Evolutionary conservation across 306 rosid species (phyloP).

Genomic region (Vigna reflexopilosa): DNA sequence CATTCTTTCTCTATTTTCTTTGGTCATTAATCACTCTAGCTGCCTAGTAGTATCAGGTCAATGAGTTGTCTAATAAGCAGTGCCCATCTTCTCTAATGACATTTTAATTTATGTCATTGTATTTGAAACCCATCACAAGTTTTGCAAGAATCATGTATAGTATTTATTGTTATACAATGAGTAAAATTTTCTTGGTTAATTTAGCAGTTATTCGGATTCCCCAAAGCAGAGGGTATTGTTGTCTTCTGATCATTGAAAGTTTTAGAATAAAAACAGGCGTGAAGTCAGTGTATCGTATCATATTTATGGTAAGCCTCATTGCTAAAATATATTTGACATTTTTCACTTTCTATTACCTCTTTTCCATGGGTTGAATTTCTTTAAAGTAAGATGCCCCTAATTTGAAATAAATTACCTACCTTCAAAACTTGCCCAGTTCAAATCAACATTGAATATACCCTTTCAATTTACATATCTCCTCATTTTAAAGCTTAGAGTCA

Average conservation of each 20-base stretch:
- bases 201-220: neutral
- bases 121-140: neutral
- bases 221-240: slow-evolving; percentile 9
- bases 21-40: too few species aligned
- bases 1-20: too few species aligned
- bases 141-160: neutral
- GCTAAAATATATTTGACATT: neutral
- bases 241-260: neutral
- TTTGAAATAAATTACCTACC: neutral
- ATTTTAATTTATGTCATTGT: too few species aligned
- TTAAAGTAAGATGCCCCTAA: neutral
- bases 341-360: neutral
- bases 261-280: neutral
- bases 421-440: neutral
- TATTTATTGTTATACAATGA: neutral
- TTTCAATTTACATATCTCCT: neutral
- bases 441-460: neutral
- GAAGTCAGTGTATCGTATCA: neutral
- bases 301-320: neutral
- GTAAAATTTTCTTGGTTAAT: slow-evolving; percentile 15
- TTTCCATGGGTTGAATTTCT: neutral
- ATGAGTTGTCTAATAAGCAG: neutral
- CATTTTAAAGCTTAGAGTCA: neutral
- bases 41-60: neutral
- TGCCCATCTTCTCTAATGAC: neutral